These are phyloP conservation scores for Skeletonema menzelii DNA, from an alignment of 108 stramenopile genomes.

Conservation along the genomic window DNA sequence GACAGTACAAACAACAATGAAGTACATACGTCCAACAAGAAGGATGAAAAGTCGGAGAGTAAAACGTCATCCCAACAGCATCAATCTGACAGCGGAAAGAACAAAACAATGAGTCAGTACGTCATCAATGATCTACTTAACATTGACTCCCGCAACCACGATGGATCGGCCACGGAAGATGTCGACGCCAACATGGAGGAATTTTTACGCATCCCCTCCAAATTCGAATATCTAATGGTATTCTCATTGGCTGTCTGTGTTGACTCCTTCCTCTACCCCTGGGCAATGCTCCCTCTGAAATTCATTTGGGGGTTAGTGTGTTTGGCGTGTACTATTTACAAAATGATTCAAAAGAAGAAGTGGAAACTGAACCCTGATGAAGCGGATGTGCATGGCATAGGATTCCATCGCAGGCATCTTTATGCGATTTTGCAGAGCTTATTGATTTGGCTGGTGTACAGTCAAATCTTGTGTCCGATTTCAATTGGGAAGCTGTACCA, in stretches of 20 bases:
- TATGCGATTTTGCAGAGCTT: conserved; percentile 89
- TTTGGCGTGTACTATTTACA: conserved; percentile 27
- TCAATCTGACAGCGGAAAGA: conserved; percentile 2
- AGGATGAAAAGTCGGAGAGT: conserved; percentile 9
- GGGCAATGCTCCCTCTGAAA: conserved; percentile 90
- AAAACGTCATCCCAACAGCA: neutral
- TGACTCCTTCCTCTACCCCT: conserved; percentile 93
- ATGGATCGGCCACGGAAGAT: conserved; percentile 60
- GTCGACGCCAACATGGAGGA: conserved; percentile 91
- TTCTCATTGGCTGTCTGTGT: conserved; percentile 91
- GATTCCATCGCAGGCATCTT: conserved; percentile 60
- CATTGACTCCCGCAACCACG: conserved; percentile 47
- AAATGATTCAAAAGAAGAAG: conserved; percentile 1
- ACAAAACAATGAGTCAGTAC: conserved; percentile 37
- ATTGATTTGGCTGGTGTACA: conserved; percentile 71
- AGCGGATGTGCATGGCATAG: neutral
- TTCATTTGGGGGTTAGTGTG: conserved; percentile 68
- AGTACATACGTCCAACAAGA: conserved; percentile 11
- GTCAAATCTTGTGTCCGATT: conserved; percentile 69
- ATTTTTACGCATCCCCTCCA: conserved; percentile 90
- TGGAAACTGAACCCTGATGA: neutral
- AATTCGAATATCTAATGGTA: conserved; percentile 84
- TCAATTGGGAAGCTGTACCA: conserved; percentile 95
- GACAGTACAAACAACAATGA: neutral
- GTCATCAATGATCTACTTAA: conserved; percentile 48